Conservation (phyloP, 75 land plant species). For the Cunninghamia lanceolata region DNA sequence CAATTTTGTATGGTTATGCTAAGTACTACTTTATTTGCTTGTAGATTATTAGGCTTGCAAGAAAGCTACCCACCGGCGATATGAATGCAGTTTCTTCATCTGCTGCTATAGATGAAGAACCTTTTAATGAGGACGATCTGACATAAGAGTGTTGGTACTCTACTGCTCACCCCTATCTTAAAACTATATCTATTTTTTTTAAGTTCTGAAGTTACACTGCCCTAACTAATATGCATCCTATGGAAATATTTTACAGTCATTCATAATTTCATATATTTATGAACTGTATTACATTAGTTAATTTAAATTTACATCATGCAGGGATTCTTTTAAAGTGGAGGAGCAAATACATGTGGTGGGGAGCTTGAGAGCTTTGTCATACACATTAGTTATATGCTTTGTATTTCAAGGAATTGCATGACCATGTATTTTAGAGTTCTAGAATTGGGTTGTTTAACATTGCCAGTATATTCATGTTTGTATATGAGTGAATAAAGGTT, state of each 20-base stretch:
- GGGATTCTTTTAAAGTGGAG: not conserved
- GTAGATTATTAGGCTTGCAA: slow-evolving; percentile 89
- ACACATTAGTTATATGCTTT: not conserved
- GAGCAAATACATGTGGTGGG: not conserved
- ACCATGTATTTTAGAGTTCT: not conserved
- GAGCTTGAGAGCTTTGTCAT: not conserved
- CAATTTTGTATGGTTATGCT: not conserved
- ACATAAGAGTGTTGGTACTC: slow-evolving; percentile 25
- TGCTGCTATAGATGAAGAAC: slow-evolving; percentile 22
- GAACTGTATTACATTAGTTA: not conserved
- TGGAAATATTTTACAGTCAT: not conserved
- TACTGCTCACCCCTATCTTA: not conserved
- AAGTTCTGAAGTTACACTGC: not conserved
- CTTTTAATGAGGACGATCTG: slow-evolving; percentile 67
- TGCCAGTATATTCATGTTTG: not conserved
- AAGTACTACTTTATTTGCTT: not conserved
- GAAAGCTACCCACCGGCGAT: slow-evolving; percentile 80
- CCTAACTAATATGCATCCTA: not conserved
- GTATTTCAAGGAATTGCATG: not conserved
- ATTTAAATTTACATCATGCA: not conserved
- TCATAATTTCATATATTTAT: not conserved
- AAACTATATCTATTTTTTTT: not conserved
- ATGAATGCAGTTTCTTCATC: slow-evolving; percentile 29
- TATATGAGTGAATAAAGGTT: not conserved
- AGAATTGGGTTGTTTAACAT: not conserved